A percentile compares a stretch with the other conserved stretches of the same genome.
Conservation (phyloP, 2,329 filamentous ascomycete genomes). For the Parafenestella ontariensis region DNA sequence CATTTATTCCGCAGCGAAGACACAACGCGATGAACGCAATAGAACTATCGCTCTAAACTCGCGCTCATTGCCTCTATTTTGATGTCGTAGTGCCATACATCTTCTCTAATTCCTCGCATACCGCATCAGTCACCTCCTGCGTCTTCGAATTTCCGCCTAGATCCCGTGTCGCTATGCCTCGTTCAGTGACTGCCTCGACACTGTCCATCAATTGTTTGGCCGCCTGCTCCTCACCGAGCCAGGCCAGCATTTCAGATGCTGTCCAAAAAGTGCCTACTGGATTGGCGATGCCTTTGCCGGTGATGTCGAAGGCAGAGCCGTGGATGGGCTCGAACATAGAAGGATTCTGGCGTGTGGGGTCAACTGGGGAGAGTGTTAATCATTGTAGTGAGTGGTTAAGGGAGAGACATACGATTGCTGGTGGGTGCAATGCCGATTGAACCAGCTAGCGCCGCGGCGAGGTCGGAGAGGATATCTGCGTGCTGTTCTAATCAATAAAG, state of each 20-base stretch:
- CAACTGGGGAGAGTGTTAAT: slow-evolving; percentile 51
- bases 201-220: slow-evolving; percentile 58
- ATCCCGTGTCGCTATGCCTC: slow-evolving; percentile 61
- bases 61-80: neutral
- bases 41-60: neutral
- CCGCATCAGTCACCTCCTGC: slow-evolving; percentile 53
- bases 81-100: slow-evolving; percentile 5
- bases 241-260: slow-evolving; percentile 64
- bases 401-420: slow-evolving; percentile 57
- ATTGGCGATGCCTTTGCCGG: slow-evolving; percentile 64
- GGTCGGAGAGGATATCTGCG: slow-evolving; percentile 73
- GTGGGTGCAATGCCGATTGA: slow-evolving; percentile 77
- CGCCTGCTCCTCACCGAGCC: slow-evolving; percentile 63
- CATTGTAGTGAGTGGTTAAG: too few relatives aligned
- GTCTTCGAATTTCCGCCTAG: slow-evolving; percentile 57
- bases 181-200: slow-evolving; percentile 62
- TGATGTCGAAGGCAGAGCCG: slow-evolving; percentile 66
- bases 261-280: slow-evolving; percentile 68
- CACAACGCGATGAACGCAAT: neutral
- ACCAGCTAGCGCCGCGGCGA: slow-evolving; percentile 73
- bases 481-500: slow-evolving; percentile 32
- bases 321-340: slow-evolving; percentile 70
- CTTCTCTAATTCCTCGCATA: slow-evolving; percentile 49
- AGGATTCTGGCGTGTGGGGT: slow-evolving; percentile 67
- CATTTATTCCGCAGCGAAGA: too few relatives aligned